Conservation (phyloP, 139 green algal genomes). For the Monoraphidium neglectum region DNA sequence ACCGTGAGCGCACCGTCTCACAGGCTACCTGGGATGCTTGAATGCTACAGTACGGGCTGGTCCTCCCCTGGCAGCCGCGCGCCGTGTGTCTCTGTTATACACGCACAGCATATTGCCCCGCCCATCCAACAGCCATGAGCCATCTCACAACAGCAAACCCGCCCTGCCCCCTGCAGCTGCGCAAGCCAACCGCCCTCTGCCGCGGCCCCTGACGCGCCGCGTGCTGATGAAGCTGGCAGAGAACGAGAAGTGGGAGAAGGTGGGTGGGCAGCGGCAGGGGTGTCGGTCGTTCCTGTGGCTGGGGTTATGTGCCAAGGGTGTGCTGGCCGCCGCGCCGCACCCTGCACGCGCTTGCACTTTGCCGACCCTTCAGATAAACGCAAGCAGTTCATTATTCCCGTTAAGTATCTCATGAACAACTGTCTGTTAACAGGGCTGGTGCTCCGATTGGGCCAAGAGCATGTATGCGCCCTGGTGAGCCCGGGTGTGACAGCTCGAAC, state of each 20-base stretch:
- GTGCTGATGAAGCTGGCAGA: constrained; percentile 17
- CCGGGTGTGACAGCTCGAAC: constrained; percentile 7
- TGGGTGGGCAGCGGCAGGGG: too few relatives aligned
- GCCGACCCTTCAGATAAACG: too few relatives aligned
- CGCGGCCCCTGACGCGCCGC: constrained; percentile 20
- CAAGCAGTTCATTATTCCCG: too few relatives aligned
- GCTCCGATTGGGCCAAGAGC: constrained; percentile 32
- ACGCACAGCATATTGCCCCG: too few relatives aligned
- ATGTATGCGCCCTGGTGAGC: constrained; percentile 17
- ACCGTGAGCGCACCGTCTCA: too few relatives aligned
- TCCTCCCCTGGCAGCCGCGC: too few relatives aligned
- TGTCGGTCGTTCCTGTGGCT: too few relatives aligned
- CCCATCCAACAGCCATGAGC: too few relatives aligned
- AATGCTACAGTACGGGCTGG: too few relatives aligned
- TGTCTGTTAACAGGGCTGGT: constrained; percentile 7
- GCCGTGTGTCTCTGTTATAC: too few relatives aligned
- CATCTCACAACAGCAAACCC: neutral
- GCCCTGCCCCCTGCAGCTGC: neutral
- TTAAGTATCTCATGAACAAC: too few relatives aligned
- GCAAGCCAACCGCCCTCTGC: constrained; percentile 16
- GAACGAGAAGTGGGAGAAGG: constrained; percentile 12
- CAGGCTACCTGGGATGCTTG: too few relatives aligned
- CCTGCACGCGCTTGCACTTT: neutral
- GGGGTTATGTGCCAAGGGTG: neutral
- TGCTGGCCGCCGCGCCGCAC: neutral